Evolutionary conservation across 805 yeast species (phyloP).

Genomic region (Candida broadrunensis): DNA sequence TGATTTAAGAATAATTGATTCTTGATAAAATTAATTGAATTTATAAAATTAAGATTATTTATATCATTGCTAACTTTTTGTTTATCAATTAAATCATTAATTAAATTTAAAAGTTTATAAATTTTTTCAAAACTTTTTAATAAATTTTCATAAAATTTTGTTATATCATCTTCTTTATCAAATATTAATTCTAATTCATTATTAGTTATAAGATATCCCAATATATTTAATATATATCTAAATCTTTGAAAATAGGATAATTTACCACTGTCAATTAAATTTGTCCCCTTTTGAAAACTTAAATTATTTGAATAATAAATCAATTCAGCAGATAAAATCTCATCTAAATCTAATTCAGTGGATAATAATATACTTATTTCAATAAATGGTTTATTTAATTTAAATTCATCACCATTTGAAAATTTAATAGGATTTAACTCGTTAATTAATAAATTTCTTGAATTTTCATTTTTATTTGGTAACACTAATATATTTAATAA

Average conservation of each 20-base stretch:
- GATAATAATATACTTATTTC: constrained; percentile 60
- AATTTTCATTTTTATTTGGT: constrained; percentile 43
- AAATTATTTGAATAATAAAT: constrained; percentile 45
- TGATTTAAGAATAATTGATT: constrained; percentile 64
- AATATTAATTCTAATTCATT: constrained; percentile 21
- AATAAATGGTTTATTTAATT: constrained; percentile 64
- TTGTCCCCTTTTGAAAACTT: constrained; percentile 43
- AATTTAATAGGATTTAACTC: constrained; percentile 38
- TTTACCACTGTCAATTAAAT: constrained; percentile 59
- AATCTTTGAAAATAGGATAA: constrained; percentile 67
- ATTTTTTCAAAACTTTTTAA: constrained; percentile 56
- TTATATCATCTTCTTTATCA: constrained; percentile 6
- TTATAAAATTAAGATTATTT: constrained; percentile 36
- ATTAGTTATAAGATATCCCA: constrained; percentile 28
- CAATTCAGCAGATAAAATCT: constrained; percentile 68
- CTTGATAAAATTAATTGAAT: constrained; percentile 52
- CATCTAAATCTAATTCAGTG: constrained; percentile 56
- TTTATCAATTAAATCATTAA: constrained; percentile 48
- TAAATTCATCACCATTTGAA: constrained; percentile 54
- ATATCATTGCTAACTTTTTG: constrained; percentile 52
- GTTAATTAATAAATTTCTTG: constrained; percentile 46
- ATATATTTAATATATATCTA: constrained; percentile 69
- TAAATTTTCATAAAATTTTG: constrained; percentile 21
- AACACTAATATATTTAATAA: constrained; percentile 39
- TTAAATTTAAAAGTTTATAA: constrained; percentile 52